These are phyloP conservation scores for Beauveria varroae DNA, from an alignment of 2,329 filamentous ascomycete genomes.

Conservation along the genomic window DNA sequence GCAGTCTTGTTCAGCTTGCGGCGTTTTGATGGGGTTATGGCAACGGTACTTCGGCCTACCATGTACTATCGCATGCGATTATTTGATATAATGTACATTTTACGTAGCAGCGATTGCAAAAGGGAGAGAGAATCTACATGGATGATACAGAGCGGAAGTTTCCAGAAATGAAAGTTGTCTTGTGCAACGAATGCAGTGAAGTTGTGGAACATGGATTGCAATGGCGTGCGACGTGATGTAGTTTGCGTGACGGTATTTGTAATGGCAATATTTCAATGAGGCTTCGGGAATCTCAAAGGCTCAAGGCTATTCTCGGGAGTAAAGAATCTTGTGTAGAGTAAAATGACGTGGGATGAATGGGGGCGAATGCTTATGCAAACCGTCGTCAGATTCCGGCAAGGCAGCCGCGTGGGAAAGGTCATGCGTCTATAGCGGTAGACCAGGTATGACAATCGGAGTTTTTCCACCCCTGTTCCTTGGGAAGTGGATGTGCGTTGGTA, in stretches of 20 bases:
- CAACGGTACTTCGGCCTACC: neutral
- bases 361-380: neutral
- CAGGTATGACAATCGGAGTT: neutral
- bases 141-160: neutral
- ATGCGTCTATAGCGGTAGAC: neutral
- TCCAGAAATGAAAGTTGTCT: neutral
- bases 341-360: neutral
- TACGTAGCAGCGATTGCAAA: neutral
- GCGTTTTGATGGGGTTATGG: slow-evolving; percentile 1
- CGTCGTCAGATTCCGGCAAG: neutral
- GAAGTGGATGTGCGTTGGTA: no score
- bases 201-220: neutral
- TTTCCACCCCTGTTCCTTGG: no score
- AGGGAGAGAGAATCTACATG: neutral
- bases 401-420: neutral
- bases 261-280: neutral
- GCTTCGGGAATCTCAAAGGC: neutral
- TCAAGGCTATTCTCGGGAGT: neutral
- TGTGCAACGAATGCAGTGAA: neutral
- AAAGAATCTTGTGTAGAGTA: neutral
- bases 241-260: neutral
- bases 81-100: slow-evolving; percentile 3
- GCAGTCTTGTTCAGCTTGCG: neutral
- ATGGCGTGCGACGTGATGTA: neutral
- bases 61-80: neutral